Percentiles rank a stretch among this genome's conserved stretches.
phyloP scores from a whole-genome alignment of 306 rosid genomes.

The Erythrophleum fordii region DNA sequence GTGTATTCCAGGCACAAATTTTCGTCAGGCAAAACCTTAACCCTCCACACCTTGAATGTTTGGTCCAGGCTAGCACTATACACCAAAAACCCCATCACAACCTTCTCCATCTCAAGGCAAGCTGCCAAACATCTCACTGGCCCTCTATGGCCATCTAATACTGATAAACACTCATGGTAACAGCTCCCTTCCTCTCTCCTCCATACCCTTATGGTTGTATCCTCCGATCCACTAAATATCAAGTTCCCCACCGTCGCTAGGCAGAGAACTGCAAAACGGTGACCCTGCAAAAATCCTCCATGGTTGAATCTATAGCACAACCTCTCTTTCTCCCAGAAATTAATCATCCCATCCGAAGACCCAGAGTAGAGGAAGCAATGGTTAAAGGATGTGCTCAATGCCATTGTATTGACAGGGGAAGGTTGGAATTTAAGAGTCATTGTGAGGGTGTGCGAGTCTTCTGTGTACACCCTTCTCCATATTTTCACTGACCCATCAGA shows the following conservation, averaged over 20 bases:
- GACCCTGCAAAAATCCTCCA: constrained; percentile 78
- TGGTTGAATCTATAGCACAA: constrained; percentile 66
- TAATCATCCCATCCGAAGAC: constrained; percentile 66
- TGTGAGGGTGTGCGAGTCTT: constrained; percentile 73
- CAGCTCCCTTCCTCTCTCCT: constrained; percentile 65
- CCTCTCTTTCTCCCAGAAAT: constrained; percentile 75
- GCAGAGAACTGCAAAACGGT: constrained; percentile 66
- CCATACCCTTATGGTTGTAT: constrained; percentile 77
- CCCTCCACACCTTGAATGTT: constrained; percentile 78
- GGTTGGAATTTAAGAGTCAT: constrained; percentile 66
- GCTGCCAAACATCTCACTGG: constrained; percentile 77
- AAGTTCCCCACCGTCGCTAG: constrained; percentile 65
- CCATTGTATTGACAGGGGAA: constrained; percentile 61
- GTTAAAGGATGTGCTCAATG: constrained; percentile 52
- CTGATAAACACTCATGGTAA: constrained; percentile 72
- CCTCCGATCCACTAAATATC: constrained; percentile 81
- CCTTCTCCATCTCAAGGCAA: constrained; percentile 63
- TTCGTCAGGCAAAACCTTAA: constrained; percentile 61
- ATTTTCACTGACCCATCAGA: constrained; percentile 71
- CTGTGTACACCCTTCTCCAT: constrained; percentile 77
- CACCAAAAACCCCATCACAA: constrained; percentile 62
- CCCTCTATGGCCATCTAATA: constrained; percentile 81
- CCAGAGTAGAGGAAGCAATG: constrained; percentile 69
- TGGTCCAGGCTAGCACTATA: constrained; percentile 77
- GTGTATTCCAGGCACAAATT: constrained; percentile 33